Base-by-base conservation (phyloP, 345 rosid genomes). In the Psidium guajava region DNA sequence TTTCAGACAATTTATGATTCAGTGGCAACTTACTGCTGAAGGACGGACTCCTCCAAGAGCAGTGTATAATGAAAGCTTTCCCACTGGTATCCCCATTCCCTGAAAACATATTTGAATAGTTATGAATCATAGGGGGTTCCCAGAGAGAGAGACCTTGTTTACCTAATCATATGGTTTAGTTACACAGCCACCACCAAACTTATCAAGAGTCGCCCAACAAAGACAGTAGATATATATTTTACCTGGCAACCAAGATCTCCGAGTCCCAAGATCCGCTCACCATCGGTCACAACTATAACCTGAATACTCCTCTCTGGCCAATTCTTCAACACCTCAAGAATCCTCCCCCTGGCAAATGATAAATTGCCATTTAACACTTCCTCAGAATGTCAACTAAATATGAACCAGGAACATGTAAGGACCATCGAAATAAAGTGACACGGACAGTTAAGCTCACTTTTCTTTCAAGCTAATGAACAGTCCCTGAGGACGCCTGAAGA, bases 201-300 rank as follows among this genome's bases (percentile, higher is more conserved):
- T 83, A 44, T 55, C 49, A 58, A 83, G 42, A 22, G 64, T 55
- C 52, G 25, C 47, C 80, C 3, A 25, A 27, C 44, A 73, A 22
- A 10, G 11, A 16, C 32, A 81, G 44, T 52, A 81, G 24, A 18
- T 11, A 8, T 18, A 20, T 5, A 8, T 69, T 85, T 73, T 89
- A 94, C 99, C 95, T 96, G 99, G 88, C 98, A 97, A 40, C 99
- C 99, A 87, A 97, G 98, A 89, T 97, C 99, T 57, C 99, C 99
- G 21, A 97, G 93, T 64, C 99, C 99, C 88, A 97, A 87, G 87
- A 97, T 97, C 85, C 99, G 93, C 92, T 97, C 98, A 81, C 98
- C 99, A 85, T 97, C 99, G 47, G 98, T 97, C 84, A 97, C 98
- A 83, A 97, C 98, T 88, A 97, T 95, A 87, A 97, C 98, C 90